phyloP scores from a whole-genome alignment of 306 rosid genomes.

The Trichosanthes cucumerina region DNA sequence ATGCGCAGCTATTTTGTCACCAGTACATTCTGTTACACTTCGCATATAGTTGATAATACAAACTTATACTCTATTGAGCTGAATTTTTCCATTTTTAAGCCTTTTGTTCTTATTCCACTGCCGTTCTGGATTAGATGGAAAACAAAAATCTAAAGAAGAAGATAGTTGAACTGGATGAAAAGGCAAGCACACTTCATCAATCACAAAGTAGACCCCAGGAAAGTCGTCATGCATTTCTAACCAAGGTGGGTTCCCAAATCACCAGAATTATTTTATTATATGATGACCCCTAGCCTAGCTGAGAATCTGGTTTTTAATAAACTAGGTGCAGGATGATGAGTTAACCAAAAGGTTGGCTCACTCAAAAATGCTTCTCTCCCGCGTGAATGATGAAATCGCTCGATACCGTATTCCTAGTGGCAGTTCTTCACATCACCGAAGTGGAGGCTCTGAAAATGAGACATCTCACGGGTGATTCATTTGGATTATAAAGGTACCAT shows the following conservation, averaged over 20 bases:
- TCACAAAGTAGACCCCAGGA: slow-evolving; percentile 23
- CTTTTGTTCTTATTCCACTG: slow-evolving; percentile 12
- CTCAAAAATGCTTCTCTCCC: slow-evolving; percentile 48
- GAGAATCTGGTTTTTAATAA: background rate
- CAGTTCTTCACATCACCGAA: slow-evolving; percentile 27
- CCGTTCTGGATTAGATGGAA: slow-evolving; percentile 44
- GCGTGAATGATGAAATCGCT: slow-evolving; percentile 46
- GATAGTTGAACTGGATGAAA: slow-evolving; percentile 72
- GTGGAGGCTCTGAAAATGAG: background rate
- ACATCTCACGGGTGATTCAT: slow-evolving; percentile 11
- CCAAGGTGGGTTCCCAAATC: slow-evolving; percentile 31
- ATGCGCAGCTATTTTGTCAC: background rate
- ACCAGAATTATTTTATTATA: background rate
- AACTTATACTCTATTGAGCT: background rate
- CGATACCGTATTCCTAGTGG: slow-evolving; percentile 33
- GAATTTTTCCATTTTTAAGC: background rate
- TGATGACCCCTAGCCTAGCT: background rate
- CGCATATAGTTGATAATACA: background rate
- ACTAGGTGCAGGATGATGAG: slow-evolving; percentile 27
- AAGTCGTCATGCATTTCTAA: slow-evolving; percentile 26
- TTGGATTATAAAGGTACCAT: background rate
- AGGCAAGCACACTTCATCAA: slow-evolving; percentile 43
- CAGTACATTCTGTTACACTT: background rate
- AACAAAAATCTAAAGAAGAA: slow-evolving; percentile 55
- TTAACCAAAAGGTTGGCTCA: slow-evolving; percentile 40